Base-by-base conservation (phyloP, 768 basidiomycete genomes). In the Tylopilus felleus region DNA sequence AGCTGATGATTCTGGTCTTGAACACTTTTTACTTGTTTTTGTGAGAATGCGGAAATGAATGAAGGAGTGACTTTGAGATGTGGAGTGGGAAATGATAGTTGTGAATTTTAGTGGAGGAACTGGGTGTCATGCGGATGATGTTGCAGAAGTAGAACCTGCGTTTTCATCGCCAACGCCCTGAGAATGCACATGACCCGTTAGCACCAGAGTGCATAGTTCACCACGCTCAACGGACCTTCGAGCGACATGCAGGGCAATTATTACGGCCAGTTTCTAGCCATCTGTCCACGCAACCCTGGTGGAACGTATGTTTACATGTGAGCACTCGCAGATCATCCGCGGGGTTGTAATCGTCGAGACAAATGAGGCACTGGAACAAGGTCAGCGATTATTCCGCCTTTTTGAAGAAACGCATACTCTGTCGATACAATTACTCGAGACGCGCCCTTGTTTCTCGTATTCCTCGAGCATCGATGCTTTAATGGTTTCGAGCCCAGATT, bases 171-270 rank as follows among this genome's bases (percentile, higher is more conserved):
- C 39, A 48, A 70, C 69, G 17, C 69, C 69, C 69, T 70, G 33
- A 13, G 13, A 38, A 38, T 25, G 38, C 2, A 41, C 31, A 19
- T 3, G 7, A 33, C 35, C 9, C 28, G 23, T 55, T 28, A 63
- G 54, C 19, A 36, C 39, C 23, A 4, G 17, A 35, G 27, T 23
- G 14, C 5, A 23, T 7, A 14, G 36, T 39, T 44, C 39, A 41
- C 21, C 3, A 39, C n/a, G 8, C 13, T 23, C 7, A 16, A 65
- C 80, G 35, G 49, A 87, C 88, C 76, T 80, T 86, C 31, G 84
- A 78, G 47, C 94, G 85, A 73, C 94, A 97, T 8, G 91, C 91
- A 31, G 94, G 94, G 68, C 94, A 97, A 54, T 91, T 92, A 63
- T 97, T 97, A 52, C 85, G 79, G 4, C 93, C 93, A 6, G 80